A percentile compares a stretch with the other conserved stretches of the same genome.
Conservation (phyloP, 1,139 yeast species). For the Magnusiomyces clavatus region DNA sequence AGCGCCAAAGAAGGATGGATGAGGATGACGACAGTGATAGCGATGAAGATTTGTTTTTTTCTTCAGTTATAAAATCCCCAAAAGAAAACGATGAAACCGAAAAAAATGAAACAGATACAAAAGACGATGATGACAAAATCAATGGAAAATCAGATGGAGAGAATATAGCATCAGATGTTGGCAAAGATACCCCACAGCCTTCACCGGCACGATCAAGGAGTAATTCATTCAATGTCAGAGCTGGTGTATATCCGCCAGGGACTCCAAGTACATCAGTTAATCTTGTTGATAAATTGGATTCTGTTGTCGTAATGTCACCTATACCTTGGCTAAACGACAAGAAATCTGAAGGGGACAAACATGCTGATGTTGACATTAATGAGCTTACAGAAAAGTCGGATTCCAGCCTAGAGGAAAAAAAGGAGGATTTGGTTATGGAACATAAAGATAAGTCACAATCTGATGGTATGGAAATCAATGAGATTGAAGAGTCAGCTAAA, state of each 20-base stretch:
- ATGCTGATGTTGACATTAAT: too few species aligned
- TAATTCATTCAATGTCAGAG: too few species aligned
- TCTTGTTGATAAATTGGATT: constrained; percentile 6
- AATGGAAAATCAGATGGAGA: not conserved
- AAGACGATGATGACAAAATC: not conserved
- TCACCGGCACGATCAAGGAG: too few species aligned
- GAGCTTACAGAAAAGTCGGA: too few species aligned
- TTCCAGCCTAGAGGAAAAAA: too few species aligned
- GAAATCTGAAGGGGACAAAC: too few species aligned
- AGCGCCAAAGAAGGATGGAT: not conserved
- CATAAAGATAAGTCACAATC: too few species aligned
- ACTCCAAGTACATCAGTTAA: not conserved
- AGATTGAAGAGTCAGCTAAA: too few species aligned
- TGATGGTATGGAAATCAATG: too few species aligned
- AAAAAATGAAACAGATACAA: not conserved
- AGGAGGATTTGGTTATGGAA: too few species aligned
- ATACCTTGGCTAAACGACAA: constrained; percentile 8
- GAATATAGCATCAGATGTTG: not conserved
- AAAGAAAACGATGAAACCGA: not conserved
- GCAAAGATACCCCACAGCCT: too few species aligned
- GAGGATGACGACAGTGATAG: constrained; percentile 1
- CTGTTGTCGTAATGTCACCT: constrained; percentile 14
- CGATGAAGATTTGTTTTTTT: not conserved
- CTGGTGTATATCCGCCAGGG: not conserved
- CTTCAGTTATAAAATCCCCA: not conserved